Percentiles rank a stretch among this genome's conserved stretches.
Conservation (phyloP, 2,329 filamentous ascomycete genomes). For the Calonectria hawksworthii region DNA sequence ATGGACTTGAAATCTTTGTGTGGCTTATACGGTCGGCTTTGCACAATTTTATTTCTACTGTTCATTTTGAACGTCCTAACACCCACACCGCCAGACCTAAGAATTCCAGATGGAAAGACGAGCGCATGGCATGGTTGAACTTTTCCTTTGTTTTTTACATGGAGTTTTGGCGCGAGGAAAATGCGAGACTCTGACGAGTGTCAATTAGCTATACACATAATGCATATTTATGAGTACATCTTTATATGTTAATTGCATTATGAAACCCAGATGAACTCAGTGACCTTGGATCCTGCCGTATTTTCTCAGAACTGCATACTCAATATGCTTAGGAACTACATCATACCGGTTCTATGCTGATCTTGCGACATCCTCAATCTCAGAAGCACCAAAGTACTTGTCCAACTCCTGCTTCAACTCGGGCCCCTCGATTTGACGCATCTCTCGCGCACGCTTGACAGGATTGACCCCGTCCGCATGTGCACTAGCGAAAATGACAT, state of each 20-base stretch:
- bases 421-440: background rate
- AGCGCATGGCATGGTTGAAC: background rate
- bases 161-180: background rate
- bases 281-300: too few relatives aligned
- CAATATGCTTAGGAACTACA: too few relatives aligned
- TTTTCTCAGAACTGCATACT: too few relatives aligned
- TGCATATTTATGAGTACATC: background rate
- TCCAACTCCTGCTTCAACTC: background rate
- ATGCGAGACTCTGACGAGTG: too few relatives aligned
- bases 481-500: background rate
- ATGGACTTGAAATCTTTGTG: background rate
- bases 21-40: background rate
- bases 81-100: background rate
- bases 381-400: background rate
- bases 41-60: background rate
- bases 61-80: background rate
- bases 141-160: background rate
- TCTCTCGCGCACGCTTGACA: background rate
- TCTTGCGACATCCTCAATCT: background rate
- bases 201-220: background rate
- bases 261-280: too few relatives aligned
- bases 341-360: background rate
- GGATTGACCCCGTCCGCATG: background rate
- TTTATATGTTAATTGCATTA: background rate
- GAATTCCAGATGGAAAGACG: background rate